A percentile compares a stretch with the other conserved stretches of the same genome.
phyloP scores from a whole-genome alignment of 2,329 filamentous ascomycete genomes.

The Ophioceras dolichostomum region DNA sequence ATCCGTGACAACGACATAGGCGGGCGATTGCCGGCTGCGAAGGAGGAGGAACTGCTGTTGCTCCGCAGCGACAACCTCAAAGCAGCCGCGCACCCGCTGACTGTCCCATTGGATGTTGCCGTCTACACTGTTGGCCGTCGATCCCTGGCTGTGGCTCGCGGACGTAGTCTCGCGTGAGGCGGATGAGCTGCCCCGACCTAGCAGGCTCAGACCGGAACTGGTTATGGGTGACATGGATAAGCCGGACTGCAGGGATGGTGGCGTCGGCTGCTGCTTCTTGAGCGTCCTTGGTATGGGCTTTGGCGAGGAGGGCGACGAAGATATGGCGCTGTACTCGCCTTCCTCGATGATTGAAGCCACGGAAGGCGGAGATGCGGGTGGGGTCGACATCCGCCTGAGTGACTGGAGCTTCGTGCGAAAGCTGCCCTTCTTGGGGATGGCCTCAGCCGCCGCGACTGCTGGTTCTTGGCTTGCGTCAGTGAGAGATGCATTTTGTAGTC shows the following conservation, averaged over 20 bases:
- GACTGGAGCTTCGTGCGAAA: neutral
- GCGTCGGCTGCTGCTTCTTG: neutral
- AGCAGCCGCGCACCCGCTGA: slow-evolving; percentile 21
- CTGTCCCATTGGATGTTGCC: slow-evolving; percentile 15
- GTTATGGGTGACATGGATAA: too few species aligned
- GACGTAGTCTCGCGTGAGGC: slow-evolving; percentile 13
- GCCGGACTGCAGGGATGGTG: too few species aligned
- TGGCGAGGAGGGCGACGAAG: neutral
- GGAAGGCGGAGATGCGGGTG: neutral
- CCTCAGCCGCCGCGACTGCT: too few species aligned
- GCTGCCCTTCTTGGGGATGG: neutral
- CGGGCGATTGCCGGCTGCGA: slow-evolving; percentile 25
- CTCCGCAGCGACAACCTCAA: slow-evolving; percentile 35
- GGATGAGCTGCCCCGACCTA: slow-evolving; percentile 16
- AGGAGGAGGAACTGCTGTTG: slow-evolving; percentile 23
- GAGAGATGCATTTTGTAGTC: too few species aligned
- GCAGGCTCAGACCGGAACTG: too few species aligned
- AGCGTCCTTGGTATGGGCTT: slow-evolving; percentile 7
- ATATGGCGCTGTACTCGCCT: too few species aligned
- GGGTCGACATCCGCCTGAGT: neutral
- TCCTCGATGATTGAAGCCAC: too few species aligned
- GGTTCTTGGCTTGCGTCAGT: too few species aligned
- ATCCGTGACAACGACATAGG: slow-evolving; percentile 39
- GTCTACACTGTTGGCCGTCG: slow-evolving; percentile 17
- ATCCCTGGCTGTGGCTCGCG: slow-evolving; percentile 13